These are phyloP conservation scores for Piromyces sp. DNA, from an alignment of 192 early-diverging fungal genomes.

Conservation along the genomic window DNA sequence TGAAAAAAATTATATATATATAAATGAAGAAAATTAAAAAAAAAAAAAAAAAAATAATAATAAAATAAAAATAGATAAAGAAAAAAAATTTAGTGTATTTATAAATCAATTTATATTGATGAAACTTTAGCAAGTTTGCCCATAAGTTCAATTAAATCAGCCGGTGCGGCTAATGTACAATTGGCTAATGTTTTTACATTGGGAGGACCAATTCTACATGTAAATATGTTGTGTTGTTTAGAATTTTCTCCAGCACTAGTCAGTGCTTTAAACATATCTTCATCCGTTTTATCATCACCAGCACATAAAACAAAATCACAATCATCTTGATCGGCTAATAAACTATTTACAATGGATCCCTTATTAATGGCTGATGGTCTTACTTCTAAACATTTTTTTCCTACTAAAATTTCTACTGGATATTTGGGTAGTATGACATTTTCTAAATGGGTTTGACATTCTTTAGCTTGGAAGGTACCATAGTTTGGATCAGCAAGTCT, in stretches of 20 bases:
- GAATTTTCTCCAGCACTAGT: neutral
- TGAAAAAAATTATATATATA: no score
- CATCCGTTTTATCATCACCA: constrained; percentile 92
- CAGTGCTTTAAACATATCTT: constrained; percentile 62
- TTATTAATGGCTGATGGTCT: constrained; percentile 87
- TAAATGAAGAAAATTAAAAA: no score
- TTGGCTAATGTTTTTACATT: neutral
- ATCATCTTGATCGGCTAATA: constrained; percentile 40
- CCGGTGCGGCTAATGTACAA: neutral
- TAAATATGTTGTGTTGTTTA: neutral
- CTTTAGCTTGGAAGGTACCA: constrained; percentile 90
- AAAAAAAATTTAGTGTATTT: no score
- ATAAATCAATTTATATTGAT: neutral
- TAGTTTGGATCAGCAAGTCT: constrained; percentile 86
- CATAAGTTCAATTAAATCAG: neutral
- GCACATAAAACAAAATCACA: constrained; percentile 85
- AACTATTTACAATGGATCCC: constrained; percentile 86
- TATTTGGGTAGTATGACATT: constrained; percentile 78
- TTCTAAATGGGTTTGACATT: constrained; percentile 90
- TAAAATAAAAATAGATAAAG: no score
- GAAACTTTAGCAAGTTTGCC: neutral
- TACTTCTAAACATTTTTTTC: constrained; percentile 89
- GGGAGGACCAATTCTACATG: neutral
- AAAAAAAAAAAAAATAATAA: no score
- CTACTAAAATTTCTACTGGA: constrained; percentile 83